Evolutionary conservation across 805 yeast genomes (phyloP), one percentile per base, ranked within the genome.

Genomic region (Candida krabiensis): DNA sequence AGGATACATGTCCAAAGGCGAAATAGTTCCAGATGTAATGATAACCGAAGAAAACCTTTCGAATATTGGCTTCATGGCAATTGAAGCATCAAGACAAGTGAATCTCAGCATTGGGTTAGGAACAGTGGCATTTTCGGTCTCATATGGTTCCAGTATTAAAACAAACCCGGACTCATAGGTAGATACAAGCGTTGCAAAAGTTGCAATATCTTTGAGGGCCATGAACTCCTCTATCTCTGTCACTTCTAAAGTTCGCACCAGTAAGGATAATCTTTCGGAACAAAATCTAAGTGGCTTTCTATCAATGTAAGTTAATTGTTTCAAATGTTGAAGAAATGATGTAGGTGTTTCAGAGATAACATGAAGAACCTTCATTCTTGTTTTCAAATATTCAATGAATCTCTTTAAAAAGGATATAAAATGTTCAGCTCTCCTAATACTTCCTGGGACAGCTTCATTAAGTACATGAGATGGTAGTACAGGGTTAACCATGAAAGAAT

Each of bases 1-100:
- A 5, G 99, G 99, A 60, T 93, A 93, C 99, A 93, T 93, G 56
- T 93, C 98, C 60, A 93, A 75, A 1, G 99, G 99, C 0, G 98
- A 91, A 33, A 93, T 93, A 12, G 99, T 93, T 49, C 99, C 99
- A 0, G 96, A 87, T 0, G 99, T 93, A 44, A 93, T 93, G 44
- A 93, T 83, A 9, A 93, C 96, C 0, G 96, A 84, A 6, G 87
- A 81, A 55, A 91, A 93, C 42, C 90, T 74, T 35, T 93, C 99
- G 67, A 93, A 91, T 0, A 93, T 89, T 0, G 99, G 99, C 57
- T 89, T 93, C 49, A 93, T 93, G 3, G 98, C 98, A 51, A 93
- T 93, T 1, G 97, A 88, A 0, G 99, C 99, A 67, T 93, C 99
- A 33, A 93, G 69, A 67, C 99, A 93, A 0, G 96, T 83, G 60